Evolutionary conservation across 257 asterid genomes (phyloP), one percentile per base, ranked within the genome.

Genomic region (Salvia splendens): DNA sequence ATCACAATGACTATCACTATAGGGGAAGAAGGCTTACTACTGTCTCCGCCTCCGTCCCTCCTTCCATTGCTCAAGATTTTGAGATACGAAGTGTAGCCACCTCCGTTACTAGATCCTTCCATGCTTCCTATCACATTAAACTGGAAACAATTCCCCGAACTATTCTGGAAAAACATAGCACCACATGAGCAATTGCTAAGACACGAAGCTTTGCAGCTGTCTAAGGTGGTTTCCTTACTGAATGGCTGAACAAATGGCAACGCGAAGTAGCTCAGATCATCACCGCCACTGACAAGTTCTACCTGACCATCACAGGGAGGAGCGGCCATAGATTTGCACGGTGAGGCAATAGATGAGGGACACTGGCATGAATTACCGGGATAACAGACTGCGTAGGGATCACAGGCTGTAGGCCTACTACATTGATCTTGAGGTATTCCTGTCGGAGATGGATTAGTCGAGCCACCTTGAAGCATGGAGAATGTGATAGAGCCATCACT

Each of bases 321-420:
- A 15, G 43, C 38, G 54, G 41, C 61, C 69, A 74, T 43, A 0
- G 85, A 77, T 62, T 75, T 86, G 76, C 96, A 89, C 48, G 95
- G 79, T 43, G 95, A 80, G 7, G 90, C 79, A 61, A 92, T 78
- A 9, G 83, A 38, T 4, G 79, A 74, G 50, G 91, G 96, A 53
- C 98, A 92, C 67, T 80, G 91, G 66, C 98, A 92, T 40, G 8
- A 72, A 61, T 80, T 92, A 8, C 92, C 95, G 4, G 86, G 75
- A 65, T 69, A 78, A 75, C 98, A 92, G 1, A 84, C 73, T 17
- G 42, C 69, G 64, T 79, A 87, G 1, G 95, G 89, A 49, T 83
- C 92, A 64, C 98, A 92, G n/a, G 96, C 91, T 24, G 95, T 75
- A 0, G 95, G 96, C 8, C 86, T 80, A 30, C 89, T 76, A 48